A percentile compares a stretch with the other conserved stretches of the same genome.
Evolutionary conservation across 495 filamentous ascomycete genomes (phyloP).

Genomic region (Penicillium alfredii): DNA sequence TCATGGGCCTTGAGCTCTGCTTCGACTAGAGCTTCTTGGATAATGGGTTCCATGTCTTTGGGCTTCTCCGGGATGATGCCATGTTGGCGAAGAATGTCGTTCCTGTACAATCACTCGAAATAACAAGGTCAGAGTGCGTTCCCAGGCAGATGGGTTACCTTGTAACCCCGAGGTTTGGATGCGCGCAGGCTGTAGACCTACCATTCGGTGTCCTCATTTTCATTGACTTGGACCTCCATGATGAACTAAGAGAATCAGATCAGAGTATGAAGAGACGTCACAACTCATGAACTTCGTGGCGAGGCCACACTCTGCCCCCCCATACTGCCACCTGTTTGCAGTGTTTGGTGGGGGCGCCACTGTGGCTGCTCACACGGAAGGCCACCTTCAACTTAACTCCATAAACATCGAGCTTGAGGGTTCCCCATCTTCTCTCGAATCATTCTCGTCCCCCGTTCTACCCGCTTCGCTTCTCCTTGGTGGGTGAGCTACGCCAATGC

Average conservation of each 20-base stretch:
- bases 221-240: conserved; percentile 89
- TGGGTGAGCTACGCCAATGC: conserved; percentile 20
- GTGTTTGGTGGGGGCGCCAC: conserved; percentile 35
- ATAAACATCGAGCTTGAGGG: conserved; percentile 23
- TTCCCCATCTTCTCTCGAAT: conserved; percentile 12
- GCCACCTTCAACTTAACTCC: conserved; percentile 44
- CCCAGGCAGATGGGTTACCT: conserved; percentile 6
- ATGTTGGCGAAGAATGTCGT: conserved; percentile 96
- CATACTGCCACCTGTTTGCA: conserved; percentile 41
- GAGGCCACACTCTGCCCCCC: neutral
- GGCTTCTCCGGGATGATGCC: conserved; percentile 94
- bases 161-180: conserved; percentile 2
- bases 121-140: conserved; percentile 5
- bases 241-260: conserved; percentile 15
- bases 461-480: conserved; percentile 6
- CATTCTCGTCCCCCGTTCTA: conserved; percentile 2
- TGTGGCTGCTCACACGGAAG: conserved; percentile 38
- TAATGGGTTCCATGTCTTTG: conserved; percentile 84
- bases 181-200: conserved; percentile 29
- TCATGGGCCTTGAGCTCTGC: conserved; percentile 76
- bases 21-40: conserved; percentile 89
- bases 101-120: conserved; percentile 52
- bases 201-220: conserved; percentile 98
- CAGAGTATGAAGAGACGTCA: conserved; percentile 2
- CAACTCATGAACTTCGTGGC: neutral